These are phyloP conservation scores for Colletotrichum sp. DNA, from an alignment of 2,329 filamentous ascomycete species.

Conservation along the genomic window DNA sequence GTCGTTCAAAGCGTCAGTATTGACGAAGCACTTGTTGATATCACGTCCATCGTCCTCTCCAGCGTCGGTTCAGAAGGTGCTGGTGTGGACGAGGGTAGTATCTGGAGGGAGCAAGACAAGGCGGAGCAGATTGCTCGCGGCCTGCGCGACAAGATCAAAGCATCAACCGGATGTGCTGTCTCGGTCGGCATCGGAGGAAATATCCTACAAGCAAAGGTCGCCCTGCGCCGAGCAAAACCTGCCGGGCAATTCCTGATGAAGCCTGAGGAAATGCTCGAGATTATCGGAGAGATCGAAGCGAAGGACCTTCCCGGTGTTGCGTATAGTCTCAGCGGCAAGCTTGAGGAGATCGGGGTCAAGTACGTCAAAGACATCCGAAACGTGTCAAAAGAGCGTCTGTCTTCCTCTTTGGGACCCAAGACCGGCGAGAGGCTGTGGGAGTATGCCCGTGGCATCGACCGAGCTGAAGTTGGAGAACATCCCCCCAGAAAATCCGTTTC, in stretches of 20 bases:
- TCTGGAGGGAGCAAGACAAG: slow-evolving; percentile 79
- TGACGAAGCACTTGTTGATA: slow-evolving; percentile 90
- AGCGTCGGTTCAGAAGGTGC: slow-evolving; percentile 70
- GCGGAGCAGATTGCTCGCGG: slow-evolving; percentile 73
- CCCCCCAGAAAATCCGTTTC: slow-evolving; percentile 91
- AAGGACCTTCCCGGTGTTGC: slow-evolving; percentile 91
- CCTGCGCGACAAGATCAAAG: slow-evolving; percentile 74
- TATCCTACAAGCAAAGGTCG: slow-evolving; percentile 89
- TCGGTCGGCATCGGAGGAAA: slow-evolving; percentile 93
- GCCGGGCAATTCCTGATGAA: slow-evolving; percentile 91
- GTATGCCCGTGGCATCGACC: slow-evolving; percentile 88
- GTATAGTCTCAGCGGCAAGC: slow-evolving; percentile 82
- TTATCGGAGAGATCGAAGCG: slow-evolving; percentile 79
- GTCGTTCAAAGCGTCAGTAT: slow-evolving; percentile 95
- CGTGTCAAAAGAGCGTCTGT: slow-evolving; percentile 76
- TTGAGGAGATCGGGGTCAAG: slow-evolving; percentile 85
- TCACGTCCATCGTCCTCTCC: slow-evolving; percentile 72
- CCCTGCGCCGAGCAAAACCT: slow-evolving; percentile 89
- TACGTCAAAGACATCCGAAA: slow-evolving; percentile 83
- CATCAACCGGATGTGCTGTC: slow-evolving; percentile 81
- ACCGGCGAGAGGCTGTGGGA: slow-evolving; percentile 91
- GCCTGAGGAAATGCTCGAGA: slow-evolving; percentile 77
- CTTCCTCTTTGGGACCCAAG: slow-evolving; percentile 81
- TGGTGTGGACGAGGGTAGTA: slow-evolving; percentile 68
- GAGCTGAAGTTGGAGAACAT: slow-evolving; percentile 83